These are phyloP conservation scores for Penicillium coprophilum DNA, from an alignment of 495 filamentous ascomycete genomes.

Conservation along the genomic window DNA sequence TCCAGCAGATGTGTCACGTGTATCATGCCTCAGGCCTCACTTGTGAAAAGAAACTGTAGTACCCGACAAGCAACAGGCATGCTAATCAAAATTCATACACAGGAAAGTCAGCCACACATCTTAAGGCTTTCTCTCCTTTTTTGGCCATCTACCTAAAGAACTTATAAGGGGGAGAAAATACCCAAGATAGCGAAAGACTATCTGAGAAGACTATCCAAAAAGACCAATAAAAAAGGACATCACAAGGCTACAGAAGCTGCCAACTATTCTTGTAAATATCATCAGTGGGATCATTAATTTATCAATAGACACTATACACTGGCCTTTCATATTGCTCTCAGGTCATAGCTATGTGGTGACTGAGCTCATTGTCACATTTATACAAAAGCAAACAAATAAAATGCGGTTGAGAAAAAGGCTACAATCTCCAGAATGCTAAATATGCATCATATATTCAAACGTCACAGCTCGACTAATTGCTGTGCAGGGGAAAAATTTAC, in stretches of 20 bases:
- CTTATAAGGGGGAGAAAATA: too few relatives aligned
- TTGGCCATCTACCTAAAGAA: too few relatives aligned
- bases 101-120: too few relatives aligned
- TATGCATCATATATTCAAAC: conserved; percentile 1
- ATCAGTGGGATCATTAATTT: background rate
- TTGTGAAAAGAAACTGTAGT: too few relatives aligned
- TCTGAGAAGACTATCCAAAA: too few relatives aligned
- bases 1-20: conserved; percentile 28
- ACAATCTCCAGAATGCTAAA: background rate
- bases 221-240: too few relatives aligned
- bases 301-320: background rate
- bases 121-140: too few relatives aligned
- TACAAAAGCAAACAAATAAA: background rate
- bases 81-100: too few relatives aligned
- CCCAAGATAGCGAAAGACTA: too few relatives aligned
- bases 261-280: background rate
- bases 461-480: background rate
- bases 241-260: too few relatives aligned
- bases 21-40: conserved; percentile 16
- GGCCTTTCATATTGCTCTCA: background rate
- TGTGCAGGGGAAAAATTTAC: background rate
- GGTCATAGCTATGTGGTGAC: background rate
- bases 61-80: background rate
- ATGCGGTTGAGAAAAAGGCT: background rate
- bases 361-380: background rate